A percentile compares a stretch with the other conserved stretches of the same genome.
Evolutionary conservation across 1,284 basidiomycete species (phyloP).

Genomic region (Volvariella surrecta): DNA sequence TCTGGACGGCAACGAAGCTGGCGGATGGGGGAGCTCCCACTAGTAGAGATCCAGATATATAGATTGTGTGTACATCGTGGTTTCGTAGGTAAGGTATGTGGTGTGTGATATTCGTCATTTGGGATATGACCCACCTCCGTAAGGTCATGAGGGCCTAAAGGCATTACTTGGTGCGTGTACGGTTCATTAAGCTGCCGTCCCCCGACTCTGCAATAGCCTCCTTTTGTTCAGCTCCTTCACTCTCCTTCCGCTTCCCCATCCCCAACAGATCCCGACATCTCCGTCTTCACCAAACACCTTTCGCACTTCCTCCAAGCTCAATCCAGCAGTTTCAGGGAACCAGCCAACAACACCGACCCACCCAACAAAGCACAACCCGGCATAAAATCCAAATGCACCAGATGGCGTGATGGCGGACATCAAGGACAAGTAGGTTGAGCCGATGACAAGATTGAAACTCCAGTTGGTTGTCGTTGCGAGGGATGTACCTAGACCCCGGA

Average conservation of each 20-base stretch:
- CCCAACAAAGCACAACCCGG: conserved; percentile 63
- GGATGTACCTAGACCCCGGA: conserved; percentile 75
- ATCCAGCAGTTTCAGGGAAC: conserved; percentile 73
- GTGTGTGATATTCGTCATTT: too few relatives aligned
- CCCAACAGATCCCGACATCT: conserved; percentile 41
- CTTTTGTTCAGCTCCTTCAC: conserved; percentile 34
- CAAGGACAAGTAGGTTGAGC: conserved; percentile 72
- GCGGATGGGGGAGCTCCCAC: too few relatives aligned
- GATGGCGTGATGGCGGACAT: conserved; percentile 71
- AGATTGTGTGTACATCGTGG: too few relatives aligned
- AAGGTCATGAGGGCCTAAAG: too few relatives aligned
- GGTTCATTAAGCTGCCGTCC: neutral
- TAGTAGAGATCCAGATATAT: too few relatives aligned
- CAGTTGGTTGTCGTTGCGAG: conserved; percentile 79
- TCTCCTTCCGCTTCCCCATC: conserved; percentile 39
- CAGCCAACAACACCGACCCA: conserved; percentile 62
- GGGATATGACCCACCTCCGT: too few relatives aligned
- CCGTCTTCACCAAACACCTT: conserved; percentile 32
- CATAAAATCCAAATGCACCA: conserved; percentile 77
- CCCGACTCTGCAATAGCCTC: conserved; percentile 17
- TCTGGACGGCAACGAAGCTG: conserved; percentile 77
- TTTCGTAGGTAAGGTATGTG: too few relatives aligned
- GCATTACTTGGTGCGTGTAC: too few relatives aligned
- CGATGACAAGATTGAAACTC: conserved; percentile 74
- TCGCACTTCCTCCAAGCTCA: conserved; percentile 72